These are phyloP conservation scores for Stachybotrys elegans DNA, from an alignment of 2,329 filamentous ascomycete genomes.

Conservation along the genomic window DNA sequence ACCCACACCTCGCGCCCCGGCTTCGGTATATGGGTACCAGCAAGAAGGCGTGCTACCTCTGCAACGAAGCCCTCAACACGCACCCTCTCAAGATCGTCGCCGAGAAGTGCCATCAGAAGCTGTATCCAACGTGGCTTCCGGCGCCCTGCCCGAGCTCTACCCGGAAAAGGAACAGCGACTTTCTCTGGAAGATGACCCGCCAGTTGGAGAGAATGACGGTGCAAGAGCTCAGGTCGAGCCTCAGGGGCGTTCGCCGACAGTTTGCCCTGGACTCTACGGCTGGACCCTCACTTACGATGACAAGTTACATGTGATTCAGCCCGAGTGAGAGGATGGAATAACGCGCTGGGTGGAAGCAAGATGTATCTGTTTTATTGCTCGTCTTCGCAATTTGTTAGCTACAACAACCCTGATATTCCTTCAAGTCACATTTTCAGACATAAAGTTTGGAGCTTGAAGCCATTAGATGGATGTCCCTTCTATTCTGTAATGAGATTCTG, in stretches of 20 bases:
- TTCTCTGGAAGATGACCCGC: constrained; percentile 3
- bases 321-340: too few species aligned
- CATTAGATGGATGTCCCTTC: too few species aligned
- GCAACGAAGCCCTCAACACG: constrained; percentile 17
- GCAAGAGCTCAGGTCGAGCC: constrained; percentile 13
- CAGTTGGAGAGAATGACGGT: constrained; percentile 2
- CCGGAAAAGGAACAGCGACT: constrained; percentile 8
- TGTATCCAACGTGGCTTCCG: constrained; percentile 27
- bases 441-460: too few species aligned
- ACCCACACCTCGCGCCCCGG: constrained; percentile 12
- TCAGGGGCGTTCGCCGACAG: constrained; percentile 10
- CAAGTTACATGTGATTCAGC: too few species aligned
- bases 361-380: too few species aligned
- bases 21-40: constrained; percentile 23
- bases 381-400: too few species aligned
- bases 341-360: too few species aligned
- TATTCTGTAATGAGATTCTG: too few species aligned
- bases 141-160: constrained; percentile 8
- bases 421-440: too few species aligned
- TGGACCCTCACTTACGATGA: constrained; percentile 12
- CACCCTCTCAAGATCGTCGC: constrained; percentile 18
- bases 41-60: constrained; percentile 28
- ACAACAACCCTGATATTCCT: too few species aligned
- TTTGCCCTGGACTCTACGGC: constrained; percentile 12
- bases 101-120: constrained; percentile 25